Base-by-base conservation (phyloP, 2,329 filamentous ascomycete genomes). In the Fusarium tanahbumbuense region DNA sequence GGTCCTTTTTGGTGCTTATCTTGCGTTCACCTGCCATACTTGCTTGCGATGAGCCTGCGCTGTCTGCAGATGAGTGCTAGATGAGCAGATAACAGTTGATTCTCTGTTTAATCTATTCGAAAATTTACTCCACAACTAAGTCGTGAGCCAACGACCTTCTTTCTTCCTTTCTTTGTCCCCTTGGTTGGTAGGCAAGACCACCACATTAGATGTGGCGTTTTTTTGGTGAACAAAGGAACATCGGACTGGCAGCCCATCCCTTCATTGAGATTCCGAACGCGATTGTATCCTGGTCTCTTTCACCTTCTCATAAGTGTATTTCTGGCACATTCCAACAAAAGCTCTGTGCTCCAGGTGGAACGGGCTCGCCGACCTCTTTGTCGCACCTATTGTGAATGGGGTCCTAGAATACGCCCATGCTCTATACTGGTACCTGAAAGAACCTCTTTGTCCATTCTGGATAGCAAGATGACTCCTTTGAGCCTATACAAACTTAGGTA, bases 171-270 rank as follows among this genome's bases (percentile, higher is more conserved):
- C 64, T 71, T 65, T 70, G 68, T 68, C 18, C n/a, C 22, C 8
- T 20, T 42, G 23, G 11, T 8, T 10, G 23, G 20, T 22, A 30
- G 18, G 32, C 4, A 34, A 52, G 47, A 18, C 23, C 53, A 28
- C 59, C 37, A 46, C 45, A 34, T n/a, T 28, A 22, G 23, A 48
- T 42, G 67, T 72, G 71, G 71, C 71, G 68, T 57, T 40, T 23
- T n/a, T 23, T 53, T 52, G 42, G 23, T 37, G 55, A 71, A 74
- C 72, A 74, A 74, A 74, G 72, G 60, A 71, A 50, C 34, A 34
- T 16, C 13, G 20, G 23, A 47, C 47, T 60, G 45, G 47, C 18
- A 46, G 40, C 42, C 42, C 27, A 42, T 47, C 58, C 53, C 16
- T 45, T 48, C 25, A 32, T 27, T 56, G 48, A 61, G 28, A 49